These are phyloP conservation scores for Samsoniella hepiali DNA, from an alignment of 2,329 filamentous ascomycete species.

Conservation along the genomic window DNA sequence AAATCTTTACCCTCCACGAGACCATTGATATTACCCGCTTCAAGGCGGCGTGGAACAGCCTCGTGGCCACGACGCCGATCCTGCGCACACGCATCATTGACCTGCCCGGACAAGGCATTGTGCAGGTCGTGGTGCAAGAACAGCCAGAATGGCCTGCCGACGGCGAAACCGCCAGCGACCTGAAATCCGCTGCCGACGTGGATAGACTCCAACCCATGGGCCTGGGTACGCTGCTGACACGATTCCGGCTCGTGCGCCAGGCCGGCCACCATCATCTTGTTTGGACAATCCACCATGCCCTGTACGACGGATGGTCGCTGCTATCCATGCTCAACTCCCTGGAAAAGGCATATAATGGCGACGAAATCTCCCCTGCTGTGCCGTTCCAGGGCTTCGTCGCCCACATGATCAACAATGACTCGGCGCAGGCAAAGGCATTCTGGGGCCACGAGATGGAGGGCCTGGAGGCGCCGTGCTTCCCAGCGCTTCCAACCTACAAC, in stretches of 20 bases:
- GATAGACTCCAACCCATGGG: constrained; percentile 5
- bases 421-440: not conserved
- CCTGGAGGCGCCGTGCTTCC: constrained; percentile 9
- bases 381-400: constrained; percentile 10
- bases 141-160: not conserved
- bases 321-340: constrained; percentile 4
- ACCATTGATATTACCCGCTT: not conserved
- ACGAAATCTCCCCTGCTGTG: not conserved
- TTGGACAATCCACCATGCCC: constrained; percentile 32
- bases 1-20: constrained; percentile 5
- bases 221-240: constrained; percentile 1
- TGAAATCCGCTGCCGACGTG: not conserved
- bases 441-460: constrained; percentile 6
- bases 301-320: constrained; percentile 32
- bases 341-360: not conserved
- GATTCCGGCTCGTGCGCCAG: not conserved
- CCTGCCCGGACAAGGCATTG: constrained; percentile 5
- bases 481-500: not conserved
- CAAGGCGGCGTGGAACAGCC: not conserved
- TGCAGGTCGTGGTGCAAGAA: constrained; percentile 6
- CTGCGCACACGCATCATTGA: constrained; percentile 13
- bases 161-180: not conserved
- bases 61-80: constrained; percentile 4
- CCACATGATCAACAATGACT: constrained; percentile 2
- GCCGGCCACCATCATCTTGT: constrained; percentile 25